phyloP scores from a whole-genome alignment of 164 flowering plant species.

The Nymphaea colorata region DNA sequence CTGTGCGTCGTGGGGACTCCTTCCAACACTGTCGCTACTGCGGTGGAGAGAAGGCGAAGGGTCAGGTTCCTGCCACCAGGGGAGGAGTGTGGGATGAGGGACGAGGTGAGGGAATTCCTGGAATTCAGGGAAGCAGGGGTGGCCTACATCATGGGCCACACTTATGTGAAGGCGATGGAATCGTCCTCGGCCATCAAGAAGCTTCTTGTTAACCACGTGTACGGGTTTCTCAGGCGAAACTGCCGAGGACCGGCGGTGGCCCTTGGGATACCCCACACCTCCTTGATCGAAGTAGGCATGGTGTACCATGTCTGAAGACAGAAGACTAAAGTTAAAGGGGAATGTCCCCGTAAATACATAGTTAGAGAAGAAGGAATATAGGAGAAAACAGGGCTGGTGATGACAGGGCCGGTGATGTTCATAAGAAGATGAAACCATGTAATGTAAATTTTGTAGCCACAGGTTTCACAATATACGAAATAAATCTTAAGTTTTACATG shows the following conservation, averaged over 20 bases:
- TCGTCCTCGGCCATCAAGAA: constrained; percentile 35
- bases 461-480: too few relatives aligned
- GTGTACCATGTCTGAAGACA: constrained; percentile 29
- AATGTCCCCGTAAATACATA: too few relatives aligned
- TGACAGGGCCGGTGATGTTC: too few relatives aligned
- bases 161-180: constrained; percentile 27
- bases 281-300: constrained; percentile 54
- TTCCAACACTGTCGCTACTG: constrained; percentile 4
- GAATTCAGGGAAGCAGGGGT: constrained; percentile 45
- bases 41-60: constrained; percentile 11
- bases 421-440: too few relatives aligned
- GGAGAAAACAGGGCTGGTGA: too few relatives aligned
- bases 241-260: constrained; percentile 37
- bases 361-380: too few relatives aligned
- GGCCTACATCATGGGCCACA: constrained; percentile 51
- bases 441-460: too few relatives aligned
- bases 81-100: constrained; percentile 11
- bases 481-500: too few relatives aligned
- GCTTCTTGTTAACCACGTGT: constrained; percentile 30
- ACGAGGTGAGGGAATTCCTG: constrained; percentile 23
- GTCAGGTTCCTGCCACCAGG: constrained; percentile 8
- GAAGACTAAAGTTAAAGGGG: too few relatives aligned
- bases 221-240: constrained; percentile 40
- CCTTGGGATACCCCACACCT: constrained; percentile 37
- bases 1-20: constrained; percentile 5